Conservation (phyloP, 2,329 filamentous ascomycete genomes). For the Sporothrix dimorphospora region DNA sequence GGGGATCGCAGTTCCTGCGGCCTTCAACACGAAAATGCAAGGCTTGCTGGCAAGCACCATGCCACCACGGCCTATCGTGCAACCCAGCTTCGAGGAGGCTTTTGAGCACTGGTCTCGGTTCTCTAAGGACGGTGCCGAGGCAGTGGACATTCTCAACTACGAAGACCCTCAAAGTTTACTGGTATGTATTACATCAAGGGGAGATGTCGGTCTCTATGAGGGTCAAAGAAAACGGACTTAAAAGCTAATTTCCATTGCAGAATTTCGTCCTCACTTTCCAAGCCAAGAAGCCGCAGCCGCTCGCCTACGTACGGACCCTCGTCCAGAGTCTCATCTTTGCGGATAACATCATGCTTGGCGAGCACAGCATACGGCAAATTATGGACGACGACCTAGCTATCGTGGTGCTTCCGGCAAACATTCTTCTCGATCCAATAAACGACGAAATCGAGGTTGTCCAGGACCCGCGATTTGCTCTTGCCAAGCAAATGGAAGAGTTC, state of each 20-base stretch:
- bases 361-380: conserved; percentile 71
- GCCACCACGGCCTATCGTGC: conserved; percentile 86
- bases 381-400: conserved; percentile 81
- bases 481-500: conserved; percentile 72
- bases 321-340: conserved; percentile 76
- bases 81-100: conserved; percentile 73
- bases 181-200: conserved; percentile 57
- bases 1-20: conserved; percentile 68
- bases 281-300: conserved; percentile 77
- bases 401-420: conserved; percentile 71
- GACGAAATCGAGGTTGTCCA: conserved; percentile 75
- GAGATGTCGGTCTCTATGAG: no score
- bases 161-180: conserved; percentile 69
- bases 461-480: conserved; percentile 73
- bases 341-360: conserved; percentile 69
- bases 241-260: conserved; percentile 51
- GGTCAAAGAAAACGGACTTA: no score
- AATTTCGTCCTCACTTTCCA: conserved; percentile 76
- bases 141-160: conserved; percentile 69
- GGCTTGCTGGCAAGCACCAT: conserved; percentile 91
- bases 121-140: conserved; percentile 71
- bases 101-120: conserved; percentile 70
- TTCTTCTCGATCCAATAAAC: conserved; percentile 72
- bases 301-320: conserved; percentile 80
- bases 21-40: conserved; percentile 90